A percentile compares a stretch with the other conserved stretches of the same genome.
Conservation (phyloP, 2,329 filamentous ascomycete genomes). For the Colletotrichum orchidophilum region DNA sequence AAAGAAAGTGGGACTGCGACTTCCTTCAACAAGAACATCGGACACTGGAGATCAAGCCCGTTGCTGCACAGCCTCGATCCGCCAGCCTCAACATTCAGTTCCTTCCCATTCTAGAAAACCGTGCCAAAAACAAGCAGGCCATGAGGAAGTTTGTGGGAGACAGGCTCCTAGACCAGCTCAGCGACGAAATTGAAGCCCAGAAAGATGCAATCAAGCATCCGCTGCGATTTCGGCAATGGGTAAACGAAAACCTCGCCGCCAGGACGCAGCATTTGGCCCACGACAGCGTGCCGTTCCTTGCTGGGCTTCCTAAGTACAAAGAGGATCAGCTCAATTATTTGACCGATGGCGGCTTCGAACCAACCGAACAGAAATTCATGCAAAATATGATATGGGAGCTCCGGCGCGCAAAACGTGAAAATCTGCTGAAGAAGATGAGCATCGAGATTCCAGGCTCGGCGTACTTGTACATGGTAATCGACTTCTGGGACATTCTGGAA, state of each 20-base stretch:
- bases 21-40: conserved; percentile 59
- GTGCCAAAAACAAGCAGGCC: conserved; percentile 54
- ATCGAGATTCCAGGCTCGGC: conserved; percentile 70
- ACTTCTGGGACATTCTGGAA: conserved; percentile 68
- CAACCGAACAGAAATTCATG: conserved; percentile 57
- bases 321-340: conserved; percentile 64
- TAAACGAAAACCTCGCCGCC: conserved; percentile 51
- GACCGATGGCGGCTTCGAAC: conserved; percentile 68
- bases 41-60: conserved; percentile 71
- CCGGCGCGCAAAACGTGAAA: conserved; percentile 61
- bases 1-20: conserved; percentile 72
- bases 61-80: conserved; percentile 55
- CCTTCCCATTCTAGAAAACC: conserved; percentile 72
- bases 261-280: conserved; percentile 49
- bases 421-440: conserved; percentile 64
- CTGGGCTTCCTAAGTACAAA: conserved; percentile 57
- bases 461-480: conserved; percentile 73
- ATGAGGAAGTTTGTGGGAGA: conserved; percentile 60
- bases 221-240: conserved; percentile 62
- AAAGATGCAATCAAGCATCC: conserved; percentile 60
- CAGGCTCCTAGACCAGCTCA: conserved; percentile 60
- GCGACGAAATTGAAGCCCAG: conserved; percentile 61
- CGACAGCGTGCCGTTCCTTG: conserved; percentile 54
- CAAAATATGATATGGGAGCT: conserved; percentile 57
- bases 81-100: conserved; percentile 74